These are phyloP conservation scores for Pythium aristosporum DNA, from an alignment of 352 stramenopile species.

Conservation along the genomic window DNA sequence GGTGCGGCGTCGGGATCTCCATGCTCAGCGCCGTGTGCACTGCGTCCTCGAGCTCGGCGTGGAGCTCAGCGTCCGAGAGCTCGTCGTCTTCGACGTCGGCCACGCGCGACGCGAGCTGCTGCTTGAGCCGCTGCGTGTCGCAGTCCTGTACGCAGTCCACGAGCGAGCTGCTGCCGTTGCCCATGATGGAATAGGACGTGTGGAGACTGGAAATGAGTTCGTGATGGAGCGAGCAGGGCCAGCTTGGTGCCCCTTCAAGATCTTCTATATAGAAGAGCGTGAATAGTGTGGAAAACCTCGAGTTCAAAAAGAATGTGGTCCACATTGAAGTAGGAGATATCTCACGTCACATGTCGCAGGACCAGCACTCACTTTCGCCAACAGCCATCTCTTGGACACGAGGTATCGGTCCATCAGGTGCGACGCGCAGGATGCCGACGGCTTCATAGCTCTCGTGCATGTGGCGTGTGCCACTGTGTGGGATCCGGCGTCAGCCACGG, in stretches of 20 bases:
- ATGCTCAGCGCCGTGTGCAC: constrained; percentile 56
- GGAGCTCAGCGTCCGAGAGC: constrained; percentile 18
- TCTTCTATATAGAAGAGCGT: constrained; percentile 4
- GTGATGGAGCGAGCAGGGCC: too few species aligned
- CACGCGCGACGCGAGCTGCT: constrained; percentile 28
- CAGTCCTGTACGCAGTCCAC: constrained; percentile 54
- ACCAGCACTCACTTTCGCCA: too few species aligned
- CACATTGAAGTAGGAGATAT: neutral
- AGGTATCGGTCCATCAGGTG: too few species aligned
- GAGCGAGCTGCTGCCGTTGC: constrained; percentile 26
- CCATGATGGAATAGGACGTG: constrained; percentile 7
- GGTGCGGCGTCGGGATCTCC: constrained; percentile 51
- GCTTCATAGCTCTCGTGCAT: too few species aligned
- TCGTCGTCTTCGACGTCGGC: constrained; percentile 22
- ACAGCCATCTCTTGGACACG: too few species aligned
- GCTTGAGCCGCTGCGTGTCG: constrained; percentile 53
- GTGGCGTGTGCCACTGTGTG: too few species aligned
- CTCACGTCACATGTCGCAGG: neutral
- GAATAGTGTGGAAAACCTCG: neutral
- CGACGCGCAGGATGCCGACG: too few species aligned
- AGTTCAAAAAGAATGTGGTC: too few species aligned
- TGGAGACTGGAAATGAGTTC: neutral
- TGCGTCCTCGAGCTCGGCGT: constrained; percentile 48
- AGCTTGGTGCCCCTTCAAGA: constrained; percentile 2
- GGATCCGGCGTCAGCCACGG: too few species aligned